These are phyloP conservation scores for Yarrowia osloensis DNA, from an alignment of 805 yeast species.

Conservation along the genomic window DNA sequence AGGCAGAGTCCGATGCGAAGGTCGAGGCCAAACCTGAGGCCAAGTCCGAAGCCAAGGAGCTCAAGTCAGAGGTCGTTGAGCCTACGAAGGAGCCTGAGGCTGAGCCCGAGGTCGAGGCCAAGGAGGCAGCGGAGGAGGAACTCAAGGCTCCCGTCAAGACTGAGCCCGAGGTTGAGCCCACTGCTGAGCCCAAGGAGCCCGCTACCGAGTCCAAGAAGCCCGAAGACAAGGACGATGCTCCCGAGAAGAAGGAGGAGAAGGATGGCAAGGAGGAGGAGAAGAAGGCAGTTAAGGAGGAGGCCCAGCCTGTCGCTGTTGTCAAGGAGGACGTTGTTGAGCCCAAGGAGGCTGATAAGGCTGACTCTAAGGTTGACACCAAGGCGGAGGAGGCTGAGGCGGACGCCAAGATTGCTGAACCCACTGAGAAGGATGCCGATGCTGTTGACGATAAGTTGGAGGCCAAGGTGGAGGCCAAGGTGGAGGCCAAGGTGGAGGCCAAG, in stretches of 20 bases:
- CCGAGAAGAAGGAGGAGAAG: slow-evolving; percentile 46
- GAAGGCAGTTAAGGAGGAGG: background rate
- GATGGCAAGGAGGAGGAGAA: slow-evolving; percentile 38
- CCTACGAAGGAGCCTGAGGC: slow-evolving; percentile 28
- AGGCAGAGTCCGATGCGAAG: background rate
- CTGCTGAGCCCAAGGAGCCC: background rate
- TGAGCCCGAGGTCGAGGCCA: slow-evolving; percentile 24
- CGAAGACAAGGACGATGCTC: slow-evolving; percentile 36
- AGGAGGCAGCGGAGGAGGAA: slow-evolving; percentile 26
- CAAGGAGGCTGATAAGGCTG: background rate
- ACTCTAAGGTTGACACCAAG: background rate
- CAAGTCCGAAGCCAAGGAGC: slow-evolving; percentile 26
- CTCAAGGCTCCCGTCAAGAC: slow-evolving; percentile 24
- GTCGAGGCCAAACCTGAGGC: slow-evolving; percentile 32
- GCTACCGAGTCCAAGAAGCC: background rate
- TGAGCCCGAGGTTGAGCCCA: background rate
- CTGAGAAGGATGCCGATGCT: slow-evolving; percentile 11
- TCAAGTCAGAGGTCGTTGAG: slow-evolving; percentile 36
- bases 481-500: background rate
- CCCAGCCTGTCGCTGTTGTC: background rate
- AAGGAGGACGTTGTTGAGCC: background rate
- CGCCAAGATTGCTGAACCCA: background rate
- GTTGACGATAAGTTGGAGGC: slow-evolving; percentile 15
- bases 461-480: background rate
- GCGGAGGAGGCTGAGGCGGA: background rate